Evolutionary conservation across 129 eudicot genomes (phyloP).

Genomic region (Centrapalus pauciflorus): DNA sequence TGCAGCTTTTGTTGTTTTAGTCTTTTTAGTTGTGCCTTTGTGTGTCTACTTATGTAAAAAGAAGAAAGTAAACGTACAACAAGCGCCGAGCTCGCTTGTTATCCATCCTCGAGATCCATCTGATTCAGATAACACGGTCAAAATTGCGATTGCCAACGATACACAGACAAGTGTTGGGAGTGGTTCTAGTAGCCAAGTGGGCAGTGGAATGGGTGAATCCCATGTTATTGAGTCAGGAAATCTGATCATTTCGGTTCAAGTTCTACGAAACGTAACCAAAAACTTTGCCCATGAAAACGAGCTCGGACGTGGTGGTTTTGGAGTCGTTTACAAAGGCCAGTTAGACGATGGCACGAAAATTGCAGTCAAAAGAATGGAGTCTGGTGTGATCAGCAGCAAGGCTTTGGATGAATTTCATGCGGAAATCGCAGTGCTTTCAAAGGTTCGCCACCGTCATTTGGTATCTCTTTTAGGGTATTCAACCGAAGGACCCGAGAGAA

Average conservation of each 20-base stretch:
- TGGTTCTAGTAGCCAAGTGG: conserved; percentile 5
- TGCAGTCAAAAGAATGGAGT: conserved; percentile 75
- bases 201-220: conserved; percentile 15
- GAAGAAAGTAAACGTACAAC: conserved; percentile 39
- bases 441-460: conserved; percentile 62
- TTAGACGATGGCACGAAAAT: conserved; percentile 61
- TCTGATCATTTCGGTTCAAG: conserved; percentile 47
- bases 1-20: conserved; percentile 39
- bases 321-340: conserved; percentile 68
- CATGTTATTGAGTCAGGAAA: conserved; percentile 47
- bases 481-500: conserved; percentile 60
- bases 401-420: conserved; percentile 71
- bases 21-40: conserved; percentile 41
- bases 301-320: conserved; percentile 80
- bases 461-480: conserved; percentile 70
- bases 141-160: conserved; percentile 42
- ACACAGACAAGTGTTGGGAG: conserved; percentile 12
- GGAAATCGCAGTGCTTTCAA: conserved; percentile 69
- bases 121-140: conserved; percentile 31
- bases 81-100: conserved; percentile 45
- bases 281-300: conserved; percentile 57
- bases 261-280: conserved; percentile 52
- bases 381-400: conserved; percentile 49
- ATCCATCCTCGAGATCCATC: conserved; percentile 53
- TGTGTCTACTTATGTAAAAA: conserved; percentile 54